phyloP scores from a whole-genome alignment of 768 basidiomycete genomes.

The Leccinum truebloodii region DNA sequence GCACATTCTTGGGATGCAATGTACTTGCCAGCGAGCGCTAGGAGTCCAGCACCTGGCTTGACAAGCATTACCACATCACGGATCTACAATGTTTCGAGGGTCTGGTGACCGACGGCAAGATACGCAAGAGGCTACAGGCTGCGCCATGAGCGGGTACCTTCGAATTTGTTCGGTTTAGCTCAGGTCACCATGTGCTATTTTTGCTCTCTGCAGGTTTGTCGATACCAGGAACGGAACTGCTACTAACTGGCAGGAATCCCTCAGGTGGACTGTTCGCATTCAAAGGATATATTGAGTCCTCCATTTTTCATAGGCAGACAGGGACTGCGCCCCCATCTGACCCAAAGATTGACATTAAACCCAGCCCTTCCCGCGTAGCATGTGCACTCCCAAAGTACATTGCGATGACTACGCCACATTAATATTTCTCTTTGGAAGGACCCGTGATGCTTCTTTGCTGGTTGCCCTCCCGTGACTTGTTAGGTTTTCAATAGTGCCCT shows the following conservation, averaged over 20 bases:
- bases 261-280: not conserved
- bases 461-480: not conserved
- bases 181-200: not conserved
- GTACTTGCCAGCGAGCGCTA: not conserved
- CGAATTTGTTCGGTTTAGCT: not conserved
- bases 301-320: not conserved
- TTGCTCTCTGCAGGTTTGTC: not conserved
- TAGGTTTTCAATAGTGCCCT: not conserved
- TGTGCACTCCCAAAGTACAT: not conserved
- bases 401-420: not conserved
- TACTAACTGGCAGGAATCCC: not conserved
- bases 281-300: not conserved
- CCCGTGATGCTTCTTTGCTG: not conserved
- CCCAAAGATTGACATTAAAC: not conserved
- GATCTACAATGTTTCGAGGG: not conserved
- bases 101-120: not conserved
- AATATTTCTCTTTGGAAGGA: not conserved
- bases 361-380: not conserved
- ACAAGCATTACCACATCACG: not conserved
- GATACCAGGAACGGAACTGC: not conserved
- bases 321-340: not conserved
- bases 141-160: not conserved
- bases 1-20: not conserved
- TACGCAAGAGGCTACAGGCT: not conserved
- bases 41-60: too few relatives aligned